Evolutionary conservation across 2,329 filamentous ascomycete genomes (phyloP).

Genomic region (Colletotrichum sp.): DNA sequence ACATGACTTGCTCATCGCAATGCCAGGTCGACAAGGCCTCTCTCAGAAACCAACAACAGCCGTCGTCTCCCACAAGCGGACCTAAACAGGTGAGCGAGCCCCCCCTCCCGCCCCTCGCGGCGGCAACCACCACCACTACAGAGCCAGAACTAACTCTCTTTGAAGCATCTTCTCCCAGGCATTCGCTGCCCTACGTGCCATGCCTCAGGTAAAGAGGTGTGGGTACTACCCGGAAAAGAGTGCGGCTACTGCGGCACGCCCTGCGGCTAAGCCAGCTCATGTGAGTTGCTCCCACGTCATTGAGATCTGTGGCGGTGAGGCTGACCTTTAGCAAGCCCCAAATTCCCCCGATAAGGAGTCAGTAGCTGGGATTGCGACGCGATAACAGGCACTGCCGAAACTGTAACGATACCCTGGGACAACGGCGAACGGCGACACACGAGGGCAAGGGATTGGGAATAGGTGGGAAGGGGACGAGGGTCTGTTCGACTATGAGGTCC

Average conservation of each 20-base stretch:
- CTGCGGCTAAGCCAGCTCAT: slow-evolving; percentile 29
- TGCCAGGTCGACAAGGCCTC: slow-evolving; percentile 12
- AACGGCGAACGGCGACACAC: slow-evolving; percentile 16
- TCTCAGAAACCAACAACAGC: slow-evolving; percentile 8
- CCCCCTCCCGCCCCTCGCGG: neutral
- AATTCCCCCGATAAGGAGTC: neutral
- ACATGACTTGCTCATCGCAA: slow-evolving; percentile 14
- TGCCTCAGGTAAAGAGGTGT: slow-evolving; percentile 54
- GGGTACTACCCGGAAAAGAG: slow-evolving; percentile 58
- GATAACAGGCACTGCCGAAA: neutral
- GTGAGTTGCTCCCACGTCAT: slow-evolving; percentile 9
- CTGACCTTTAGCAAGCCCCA: neutral
- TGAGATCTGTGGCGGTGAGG: slow-evolving; percentile 4
- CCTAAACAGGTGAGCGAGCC: slow-evolving; percentile 9
- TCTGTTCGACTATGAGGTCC: slow-evolving; percentile 13
- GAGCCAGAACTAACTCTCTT: neutral
- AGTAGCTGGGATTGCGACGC: slow-evolving; percentile 1
- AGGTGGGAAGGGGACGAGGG: slow-evolving; percentile 1
- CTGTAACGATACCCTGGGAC: slow-evolving; percentile 20
- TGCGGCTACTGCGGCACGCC: slow-evolving; percentile 58
- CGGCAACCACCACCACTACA: neutral
- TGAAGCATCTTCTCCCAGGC: slow-evolving; percentile 47
- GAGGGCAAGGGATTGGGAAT: neutral
- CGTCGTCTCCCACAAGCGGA: slow-evolving; percentile 9
- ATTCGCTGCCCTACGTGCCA: slow-evolving; percentile 58